phyloP scores from a whole-genome alignment of 176 grass and related monocot species.

The Bothriochloa decipiens region DNA sequence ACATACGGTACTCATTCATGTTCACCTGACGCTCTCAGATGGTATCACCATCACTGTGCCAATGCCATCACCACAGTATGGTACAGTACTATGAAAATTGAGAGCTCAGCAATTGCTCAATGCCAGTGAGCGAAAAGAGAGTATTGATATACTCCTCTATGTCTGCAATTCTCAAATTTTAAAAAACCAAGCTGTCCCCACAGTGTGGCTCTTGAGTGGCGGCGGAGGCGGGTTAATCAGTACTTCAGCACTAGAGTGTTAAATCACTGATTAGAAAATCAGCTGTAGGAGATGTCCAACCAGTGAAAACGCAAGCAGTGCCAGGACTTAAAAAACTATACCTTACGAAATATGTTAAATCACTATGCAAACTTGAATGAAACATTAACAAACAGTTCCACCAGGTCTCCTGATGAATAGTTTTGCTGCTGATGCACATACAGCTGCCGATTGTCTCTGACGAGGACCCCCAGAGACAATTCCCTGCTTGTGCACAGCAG shows the following conservation, averaged over 20 bases:
- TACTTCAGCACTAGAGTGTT: not conserved
- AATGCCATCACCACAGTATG: not conserved
- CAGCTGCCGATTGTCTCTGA: not conserved
- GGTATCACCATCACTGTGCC: not conserved
- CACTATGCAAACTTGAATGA: not conserved
- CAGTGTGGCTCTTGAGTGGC: not conserved
- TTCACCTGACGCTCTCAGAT: not conserved
- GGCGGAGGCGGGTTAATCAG: not conserved
- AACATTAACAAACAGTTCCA: not conserved
- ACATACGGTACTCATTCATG: not conserved
- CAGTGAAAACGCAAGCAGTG: not conserved
- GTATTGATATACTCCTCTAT: not conserved
- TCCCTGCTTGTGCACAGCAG: not conserved
- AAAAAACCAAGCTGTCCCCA: not conserved
- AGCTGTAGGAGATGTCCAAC: not conserved
- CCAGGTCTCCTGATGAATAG: not conserved
- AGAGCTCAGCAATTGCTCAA: not conserved
- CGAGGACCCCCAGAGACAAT: not conserved
- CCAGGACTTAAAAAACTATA: not conserved
- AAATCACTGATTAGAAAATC: not conserved
- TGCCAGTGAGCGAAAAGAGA: not conserved
- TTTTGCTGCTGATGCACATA: conserved; percentile 17
- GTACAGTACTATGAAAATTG: not conserved
- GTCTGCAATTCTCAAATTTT: not conserved
- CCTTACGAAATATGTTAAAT: not conserved